Evolutionary conservation across 225 moss, liverwort and hornwort genomes (phyloP), one percentile per base, ranked within the genome.

Genomic region (Ulota crispa): DNA sequence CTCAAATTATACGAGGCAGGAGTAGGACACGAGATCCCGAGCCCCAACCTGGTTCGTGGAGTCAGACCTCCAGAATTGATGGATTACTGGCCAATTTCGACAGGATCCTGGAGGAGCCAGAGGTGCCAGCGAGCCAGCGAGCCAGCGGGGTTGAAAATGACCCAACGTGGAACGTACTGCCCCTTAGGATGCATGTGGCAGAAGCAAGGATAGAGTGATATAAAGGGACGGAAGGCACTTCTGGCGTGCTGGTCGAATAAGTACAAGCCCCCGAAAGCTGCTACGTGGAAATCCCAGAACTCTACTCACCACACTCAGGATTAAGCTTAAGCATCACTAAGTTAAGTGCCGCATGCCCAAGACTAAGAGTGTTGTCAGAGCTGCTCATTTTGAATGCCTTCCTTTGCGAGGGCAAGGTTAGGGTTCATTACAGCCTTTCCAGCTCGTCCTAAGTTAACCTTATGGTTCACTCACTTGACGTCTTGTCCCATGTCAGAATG

Each of bases 181-280:
- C 52, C 70, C 60, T 66, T 77, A 81, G 77, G 76, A 27, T 21
- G 76, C 78, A 82, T 70, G 59, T 83, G 83, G 78, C 64, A 85
- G 81, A 78, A 75, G 59, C 12, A 82, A 83, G 65, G 37, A 65
- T 75, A 77, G 60, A 83, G 86, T 41, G 83, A 72, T 76, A 60
- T 64, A 52, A 76, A 76, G 78, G 39, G 72, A 50, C 73, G 28
- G 54, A 76, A 65, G 81, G 45, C 84, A 36, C 50, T 82, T 81
- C 82, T 82, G 82, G 76, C 80, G 70, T 68, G 76, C 82, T 76
- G 83, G 73, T 56, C 26, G 80, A 80, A 66, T 65, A 75, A 71
- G 81, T 81, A 47, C 81, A 75, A 41, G 37, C 66, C 81, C 64
- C 73, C 79, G 68, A 80, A 74, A 63, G 88, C 77, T 60, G 55